These are phyloP conservation scores for Alternaria rosae DNA, from an alignment of 2,329 filamentous ascomycete genomes.

Conservation along the genomic window DNA sequence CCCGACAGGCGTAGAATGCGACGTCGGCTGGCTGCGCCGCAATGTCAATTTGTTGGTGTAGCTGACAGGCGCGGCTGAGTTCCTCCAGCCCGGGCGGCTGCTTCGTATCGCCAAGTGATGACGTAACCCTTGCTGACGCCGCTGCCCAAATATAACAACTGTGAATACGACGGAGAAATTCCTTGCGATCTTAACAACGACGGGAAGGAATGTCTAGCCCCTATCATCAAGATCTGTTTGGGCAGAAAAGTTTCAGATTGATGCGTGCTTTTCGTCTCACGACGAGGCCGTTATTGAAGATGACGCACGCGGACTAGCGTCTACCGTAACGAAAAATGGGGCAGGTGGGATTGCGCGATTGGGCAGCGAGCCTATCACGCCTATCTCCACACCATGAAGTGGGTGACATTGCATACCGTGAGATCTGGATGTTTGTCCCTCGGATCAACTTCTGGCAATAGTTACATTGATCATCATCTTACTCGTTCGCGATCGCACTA, in stretches of 20 bases:
- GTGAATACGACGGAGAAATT: not conserved
- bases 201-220: not conserved
- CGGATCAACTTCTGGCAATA: not conserved
- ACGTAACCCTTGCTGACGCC: constrained; percentile 29
- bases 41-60: constrained; percentile 18
- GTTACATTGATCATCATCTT: not conserved
- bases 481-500: not conserved
- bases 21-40: constrained; percentile 11
- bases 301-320: constrained; percentile 23
- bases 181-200: not conserved
- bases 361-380: not conserved
- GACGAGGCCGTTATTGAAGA: not conserved
- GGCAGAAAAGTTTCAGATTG: not conserved
- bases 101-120: constrained; percentile 31
- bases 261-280: constrained; percentile 14
- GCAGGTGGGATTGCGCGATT: constrained; percentile 5
- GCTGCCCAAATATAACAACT: constrained; percentile 1
- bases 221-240: not conserved
- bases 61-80: constrained; percentile 30
- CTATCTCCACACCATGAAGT: not conserved
- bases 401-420: not conserved
- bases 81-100: constrained; percentile 11
- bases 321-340: constrained; percentile 10
- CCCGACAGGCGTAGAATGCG: not conserved
- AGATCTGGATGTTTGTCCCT: not conserved